phyloP scores from a whole-genome alignment of 352 stramenopile species.

The Phytopythium helicoides region DNA sequence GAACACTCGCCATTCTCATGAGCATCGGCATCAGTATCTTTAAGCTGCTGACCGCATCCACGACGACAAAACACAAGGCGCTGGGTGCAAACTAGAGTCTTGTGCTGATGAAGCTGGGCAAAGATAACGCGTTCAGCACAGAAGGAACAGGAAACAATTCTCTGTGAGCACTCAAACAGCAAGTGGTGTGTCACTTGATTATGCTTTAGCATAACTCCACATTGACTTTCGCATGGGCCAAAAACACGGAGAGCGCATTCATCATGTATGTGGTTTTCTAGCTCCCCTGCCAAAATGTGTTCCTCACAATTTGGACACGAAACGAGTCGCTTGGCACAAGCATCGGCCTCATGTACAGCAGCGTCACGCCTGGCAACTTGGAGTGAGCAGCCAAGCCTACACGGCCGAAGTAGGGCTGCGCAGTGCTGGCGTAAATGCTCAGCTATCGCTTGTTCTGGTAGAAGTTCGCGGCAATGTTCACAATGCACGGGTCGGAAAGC shows the following conservation, averaged over 20 bases:
- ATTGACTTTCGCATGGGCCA: slow-evolving; percentile 45
- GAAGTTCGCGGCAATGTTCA: slow-evolving; percentile 38
- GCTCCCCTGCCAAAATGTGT: slow-evolving; percentile 43
- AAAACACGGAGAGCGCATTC: slow-evolving; percentile 57
- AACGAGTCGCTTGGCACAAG: slow-evolving; percentile 69
- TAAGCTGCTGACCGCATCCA: slow-evolving; percentile 44
- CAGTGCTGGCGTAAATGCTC: slow-evolving; percentile 41
- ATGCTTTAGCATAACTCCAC: slow-evolving; percentile 33
- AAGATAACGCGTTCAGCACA: slow-evolving; percentile 41
- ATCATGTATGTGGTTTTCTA: slow-evolving; percentile 26
- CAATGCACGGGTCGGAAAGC: slow-evolving; percentile 43
- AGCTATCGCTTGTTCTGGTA: slow-evolving; percentile 25
- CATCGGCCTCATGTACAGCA: slow-evolving; percentile 29
- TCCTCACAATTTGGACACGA: slow-evolving; percentile 42
- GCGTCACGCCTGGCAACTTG: slow-evolving; percentile 24
- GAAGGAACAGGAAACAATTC: slow-evolving; percentile 41
- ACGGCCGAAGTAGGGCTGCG: slow-evolving; percentile 33
- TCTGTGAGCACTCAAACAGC: slow-evolving; percentile 46
- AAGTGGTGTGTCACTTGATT: slow-evolving; percentile 64
- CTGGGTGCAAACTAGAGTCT: slow-evolving; percentile 39
- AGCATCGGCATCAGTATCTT: slow-evolving; percentile 29
- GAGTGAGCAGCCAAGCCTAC: slow-evolving; percentile 40
- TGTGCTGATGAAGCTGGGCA: slow-evolving; percentile 38
- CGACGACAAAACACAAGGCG: slow-evolving; percentile 51
- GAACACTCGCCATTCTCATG: slow-evolving; percentile 53